These are phyloP conservation scores for Chenopodium berlandieri DNA, from an alignment of 148 eudicot species.

Conservation along the genomic window DNA sequence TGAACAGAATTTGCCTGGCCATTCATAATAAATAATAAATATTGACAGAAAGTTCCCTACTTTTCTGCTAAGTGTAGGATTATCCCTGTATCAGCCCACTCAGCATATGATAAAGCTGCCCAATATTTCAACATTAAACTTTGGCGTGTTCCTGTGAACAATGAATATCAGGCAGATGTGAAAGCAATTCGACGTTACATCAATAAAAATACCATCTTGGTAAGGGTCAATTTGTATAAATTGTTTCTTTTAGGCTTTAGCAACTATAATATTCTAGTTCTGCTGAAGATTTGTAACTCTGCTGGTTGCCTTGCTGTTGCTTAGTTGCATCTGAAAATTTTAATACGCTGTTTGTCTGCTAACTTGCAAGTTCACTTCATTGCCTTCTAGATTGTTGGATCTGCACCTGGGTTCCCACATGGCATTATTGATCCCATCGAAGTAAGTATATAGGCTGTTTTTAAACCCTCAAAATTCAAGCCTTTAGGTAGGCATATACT, in stretches of 20 bases:
- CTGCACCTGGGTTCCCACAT: constrained; percentile 97
- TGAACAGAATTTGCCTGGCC: neutral
- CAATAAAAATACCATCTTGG: constrained; percentile 82
- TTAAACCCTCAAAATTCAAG: neutral
- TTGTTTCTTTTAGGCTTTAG: neutral
- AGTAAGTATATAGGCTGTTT: constrained; percentile 38
- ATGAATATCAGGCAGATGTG: constrained; percentile 71
- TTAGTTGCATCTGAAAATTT: neutral
- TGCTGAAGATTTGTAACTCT: neutral
- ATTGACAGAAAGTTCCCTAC: constrained; percentile 21
- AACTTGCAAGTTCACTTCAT: constrained; percentile 7
- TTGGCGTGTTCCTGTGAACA: constrained; percentile 85
- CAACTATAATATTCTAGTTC: constrained; percentile 9
- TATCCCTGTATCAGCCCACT: constrained; percentile 94
- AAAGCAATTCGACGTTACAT: constrained; percentile 69
- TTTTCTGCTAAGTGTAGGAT: constrained; percentile 51
- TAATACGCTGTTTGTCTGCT: neutral
- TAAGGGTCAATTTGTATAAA: constrained; percentile 17
- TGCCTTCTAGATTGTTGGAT: constrained; percentile 83
- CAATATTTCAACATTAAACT: constrained; percentile 90
- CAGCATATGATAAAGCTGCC: constrained; percentile 99
- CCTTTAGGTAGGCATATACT: constrained; percentile 4
- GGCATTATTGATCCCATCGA: constrained; percentile 95
- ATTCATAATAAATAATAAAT: neutral
- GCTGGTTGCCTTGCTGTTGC: neutral